phyloP scores from a whole-genome alignment of 208 protist species.

The Leptomonas seymouri region DNA sequence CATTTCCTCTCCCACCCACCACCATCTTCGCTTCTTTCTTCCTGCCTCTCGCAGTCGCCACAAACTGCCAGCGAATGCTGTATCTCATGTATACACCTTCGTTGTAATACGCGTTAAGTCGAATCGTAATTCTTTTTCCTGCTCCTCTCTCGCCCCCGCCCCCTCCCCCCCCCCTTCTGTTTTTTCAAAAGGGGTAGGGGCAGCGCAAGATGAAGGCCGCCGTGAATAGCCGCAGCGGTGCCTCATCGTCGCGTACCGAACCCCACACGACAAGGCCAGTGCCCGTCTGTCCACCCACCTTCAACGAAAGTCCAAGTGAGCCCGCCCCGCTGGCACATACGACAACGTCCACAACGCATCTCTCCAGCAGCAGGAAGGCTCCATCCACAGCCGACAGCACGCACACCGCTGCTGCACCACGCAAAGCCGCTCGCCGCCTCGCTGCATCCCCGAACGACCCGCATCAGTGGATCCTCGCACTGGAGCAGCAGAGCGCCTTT shows the following conservation, averaged over 20 bases:
- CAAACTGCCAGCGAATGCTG: too few relatives aligned
- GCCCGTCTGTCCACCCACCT: not conserved
- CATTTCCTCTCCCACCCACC: too few relatives aligned
- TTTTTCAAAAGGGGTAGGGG: not conserved
- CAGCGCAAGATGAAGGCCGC: not conserved
- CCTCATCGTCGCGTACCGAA: not conserved
- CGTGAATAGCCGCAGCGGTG: not conserved
- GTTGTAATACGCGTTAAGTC: too few relatives aligned
- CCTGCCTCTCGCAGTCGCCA: too few relatives aligned
- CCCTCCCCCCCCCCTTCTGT: too few relatives aligned
- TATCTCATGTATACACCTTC: too few relatives aligned
- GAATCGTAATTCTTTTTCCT: too few relatives aligned
- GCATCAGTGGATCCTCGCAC: slow-evolving; percentile 43
- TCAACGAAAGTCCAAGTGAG: slow-evolving; percentile 1
- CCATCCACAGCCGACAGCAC: not conserved
- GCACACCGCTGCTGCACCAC: not conserved
- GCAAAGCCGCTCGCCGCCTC: slow-evolving; percentile 7
- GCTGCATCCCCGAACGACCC: slow-evolving; percentile 21
- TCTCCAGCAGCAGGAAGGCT: not conserved
- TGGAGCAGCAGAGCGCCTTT: slow-evolving; percentile 16
- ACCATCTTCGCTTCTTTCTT: too few relatives aligned
- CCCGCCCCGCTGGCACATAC: not conserved
- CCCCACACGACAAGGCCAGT: not conserved
- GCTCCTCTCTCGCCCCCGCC: too few relatives aligned
- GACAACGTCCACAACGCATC: not conserved